Evolutionary conservation across 1,284 basidiomycete genomes (phyloP), one percentile per base, ranked within the genome.

Genomic region (Pyrrhoderma lamaoense): DNA sequence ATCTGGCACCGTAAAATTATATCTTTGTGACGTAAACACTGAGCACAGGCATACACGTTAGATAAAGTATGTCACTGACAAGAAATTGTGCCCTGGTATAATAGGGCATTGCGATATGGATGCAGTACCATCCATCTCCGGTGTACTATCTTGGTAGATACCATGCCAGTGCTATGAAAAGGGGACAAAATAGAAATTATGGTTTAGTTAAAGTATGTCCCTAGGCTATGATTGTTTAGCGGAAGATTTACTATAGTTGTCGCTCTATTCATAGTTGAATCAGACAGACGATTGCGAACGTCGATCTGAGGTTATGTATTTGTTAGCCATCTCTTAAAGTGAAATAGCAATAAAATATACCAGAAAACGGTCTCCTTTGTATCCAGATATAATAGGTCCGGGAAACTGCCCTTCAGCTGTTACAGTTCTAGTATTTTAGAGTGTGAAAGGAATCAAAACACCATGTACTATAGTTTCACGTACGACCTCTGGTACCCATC

Each of bases 91-190:
- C 14, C 45, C 45, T 27, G 71, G 60, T 25, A 63, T 59, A 42
- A 73, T 72, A 0, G 74, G 72, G 42, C 75, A 76, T 53, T 76
- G 74, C 35, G 61, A 70, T 2, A 74, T 67, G 38, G 39, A 42
- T 19, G 25, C 47, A 18, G 47, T 23, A 8, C 31, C 46, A 58
- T 14, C 72, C 74, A 56, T 75, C 67, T 59, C 48, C 67, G 65
- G 65, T 68, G 61, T 59, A 58, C 47, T 69, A 66, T 11, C 60
- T 51, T 74, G 72, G 50, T 68, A 65, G 13, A 76, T 57, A 3
- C 74, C 74, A 49, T 77, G 75, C 73, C 73, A 77, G 55, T 76
- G 75, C 73, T 76, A 54, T n/a, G 35, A 35, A 36, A 9, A 23
- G 18, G 22, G 31, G 42, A 18, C 13, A 25, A 19, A n/a, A n/a